Evolutionary conservation across 495 filamentous ascomycete genomes (phyloP), one percentile per base, ranked within the genome.

Genomic region (Trichoderma erinaceum): DNA sequence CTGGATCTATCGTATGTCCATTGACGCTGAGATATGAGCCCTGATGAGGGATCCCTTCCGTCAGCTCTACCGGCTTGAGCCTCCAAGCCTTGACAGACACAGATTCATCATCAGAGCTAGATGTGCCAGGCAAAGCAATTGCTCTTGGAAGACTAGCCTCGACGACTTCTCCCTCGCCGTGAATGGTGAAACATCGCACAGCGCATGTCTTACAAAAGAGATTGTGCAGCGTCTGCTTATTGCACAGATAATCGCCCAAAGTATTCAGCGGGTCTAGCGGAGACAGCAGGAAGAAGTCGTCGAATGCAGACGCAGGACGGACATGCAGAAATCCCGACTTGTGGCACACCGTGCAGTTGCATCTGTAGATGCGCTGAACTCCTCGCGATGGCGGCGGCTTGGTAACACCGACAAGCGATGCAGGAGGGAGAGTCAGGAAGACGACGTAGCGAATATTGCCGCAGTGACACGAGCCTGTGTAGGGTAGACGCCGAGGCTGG

Each of bases 381-480:
- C 61, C 29, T 21, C 68, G 38, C 16, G 69, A 66, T 23, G 48
- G 65, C 23, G 70, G 71, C 10, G 67, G 67, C 12, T 67, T 27
- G 4, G 56, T 15, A 38, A 10, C 35, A 16, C n/a, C n/a, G 56
- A 61, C 2, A 16, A 29, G 25, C 13, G 56, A 61, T 32, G 56
- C 25, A 27, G 71, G 73, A 25, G 76, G 76, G 27, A 78, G 69
- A 23, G 69, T 74, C 29, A 78, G 70, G 68, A 71, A 74, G 68
- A 70, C 68, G 41, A 76, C 69, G 69, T 76, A 78, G 18, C 65
- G 64, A 32, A 61, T 71, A 35, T 56, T n/a, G 29, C 73, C 75
- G 69, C 76, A 78, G 70, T 76, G 76, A 67, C 76, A 78, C 29
- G 76, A 78, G 63, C 76, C 76, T 12, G 68, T 70, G 71, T 70